Percentiles rank a stretch among this genome's conserved stretches.
Conservation (phyloP, 2,329 filamentous ascomycete species). For the Monilinia fructicola region DNA sequence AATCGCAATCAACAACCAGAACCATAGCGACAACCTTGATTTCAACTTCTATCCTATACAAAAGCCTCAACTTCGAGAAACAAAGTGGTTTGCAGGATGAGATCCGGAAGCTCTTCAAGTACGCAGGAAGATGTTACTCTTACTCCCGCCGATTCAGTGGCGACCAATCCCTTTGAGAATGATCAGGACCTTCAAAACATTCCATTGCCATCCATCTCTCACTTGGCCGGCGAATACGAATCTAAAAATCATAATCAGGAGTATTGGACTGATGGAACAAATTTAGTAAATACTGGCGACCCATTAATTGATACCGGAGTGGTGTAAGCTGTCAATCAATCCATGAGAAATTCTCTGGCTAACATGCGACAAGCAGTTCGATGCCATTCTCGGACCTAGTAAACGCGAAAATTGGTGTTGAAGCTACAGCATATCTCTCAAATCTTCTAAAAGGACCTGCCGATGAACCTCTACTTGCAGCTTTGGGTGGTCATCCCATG, state of each 20-base stretch:
- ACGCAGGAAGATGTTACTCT: too few species aligned
- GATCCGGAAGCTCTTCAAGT: not conserved
- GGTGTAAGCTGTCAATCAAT: constrained; percentile 2
- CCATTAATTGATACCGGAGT: constrained; percentile 12
- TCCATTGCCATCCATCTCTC: not conserved
- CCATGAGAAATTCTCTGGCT: not conserved
- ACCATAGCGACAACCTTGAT: not conserved
- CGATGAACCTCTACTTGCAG: constrained; percentile 85
- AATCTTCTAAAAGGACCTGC: constrained; percentile 69
- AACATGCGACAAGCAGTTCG: constrained; percentile 25
- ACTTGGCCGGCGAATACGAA: not conserved
- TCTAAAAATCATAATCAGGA: not conserved
- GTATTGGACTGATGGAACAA: not conserved
- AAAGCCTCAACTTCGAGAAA: not conserved
- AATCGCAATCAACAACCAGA: not conserved
- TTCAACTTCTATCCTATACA: not conserved
- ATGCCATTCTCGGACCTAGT: constrained; percentile 68
- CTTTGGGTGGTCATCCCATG: constrained; percentile 83
- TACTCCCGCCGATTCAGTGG: not conserved
- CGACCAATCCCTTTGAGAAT: not conserved
- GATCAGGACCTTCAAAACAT: not conserved
- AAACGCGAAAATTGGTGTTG: constrained; percentile 75
- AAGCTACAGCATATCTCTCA: constrained; percentile 86
- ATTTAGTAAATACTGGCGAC: constrained; percentile 19
- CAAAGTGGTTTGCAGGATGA: not conserved